Conservation (phyloP, 306 rosid species). For the Leucaena leucocephala region DNA sequence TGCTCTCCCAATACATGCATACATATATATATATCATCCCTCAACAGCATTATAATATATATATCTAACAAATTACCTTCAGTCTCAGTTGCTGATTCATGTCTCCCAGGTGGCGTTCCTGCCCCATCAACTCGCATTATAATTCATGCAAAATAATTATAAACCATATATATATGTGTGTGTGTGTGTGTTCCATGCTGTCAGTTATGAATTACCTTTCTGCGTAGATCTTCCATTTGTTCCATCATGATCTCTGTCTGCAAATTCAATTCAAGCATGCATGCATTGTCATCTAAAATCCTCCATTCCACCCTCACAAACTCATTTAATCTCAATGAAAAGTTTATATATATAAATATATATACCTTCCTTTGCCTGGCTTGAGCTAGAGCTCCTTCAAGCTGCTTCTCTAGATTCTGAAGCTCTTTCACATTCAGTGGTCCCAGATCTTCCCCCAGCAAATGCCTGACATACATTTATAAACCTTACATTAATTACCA, state of each 20-base stretch:
- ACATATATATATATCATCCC: too few relatives aligned
- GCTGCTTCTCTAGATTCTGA: constrained; percentile 89
- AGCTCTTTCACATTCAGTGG: constrained; percentile 82
- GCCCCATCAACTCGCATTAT: background rate
- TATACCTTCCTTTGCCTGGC: constrained; percentile 70
- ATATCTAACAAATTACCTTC: constrained; percentile 34
- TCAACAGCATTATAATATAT: too few relatives aligned
- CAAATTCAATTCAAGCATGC: constrained; percentile 5
- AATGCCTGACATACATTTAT: constrained; percentile 51
- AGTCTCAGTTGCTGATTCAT: constrained; percentile 72
- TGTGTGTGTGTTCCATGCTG: too few relatives aligned
- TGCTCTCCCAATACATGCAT: too few relatives aligned
- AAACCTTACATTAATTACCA: background rate
- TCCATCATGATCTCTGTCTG: constrained; percentile 84
- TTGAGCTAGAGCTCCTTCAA: constrained; percentile 79
- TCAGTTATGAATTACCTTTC: constrained; percentile 47
- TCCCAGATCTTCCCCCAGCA: constrained; percentile 98
- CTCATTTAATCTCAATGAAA: too few relatives aligned
- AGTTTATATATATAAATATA: too few relatives aligned
- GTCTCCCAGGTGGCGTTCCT: constrained; percentile 83
- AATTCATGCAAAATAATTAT: too few relatives aligned
- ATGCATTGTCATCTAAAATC: too few relatives aligned
- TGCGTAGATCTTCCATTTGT: constrained; percentile 82
- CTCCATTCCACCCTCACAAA: too few relatives aligned
- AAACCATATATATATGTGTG: too few relatives aligned